Conservation (phyloP, 495 filamentous ascomycete species). For the Aspergillus ostianus region DNA sequence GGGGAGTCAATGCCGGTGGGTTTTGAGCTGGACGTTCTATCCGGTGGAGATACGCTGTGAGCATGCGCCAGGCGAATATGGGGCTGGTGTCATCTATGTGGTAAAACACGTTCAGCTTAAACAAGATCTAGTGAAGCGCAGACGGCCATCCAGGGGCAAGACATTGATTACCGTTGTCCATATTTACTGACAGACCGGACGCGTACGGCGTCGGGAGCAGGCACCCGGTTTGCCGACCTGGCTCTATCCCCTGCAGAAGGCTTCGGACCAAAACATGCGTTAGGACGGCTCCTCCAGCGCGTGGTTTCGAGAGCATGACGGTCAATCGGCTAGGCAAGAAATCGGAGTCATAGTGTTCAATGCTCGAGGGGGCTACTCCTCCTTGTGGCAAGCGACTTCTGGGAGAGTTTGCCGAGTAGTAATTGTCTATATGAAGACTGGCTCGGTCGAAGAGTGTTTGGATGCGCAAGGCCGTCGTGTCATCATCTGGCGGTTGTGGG, state of each 20-base stretch:
- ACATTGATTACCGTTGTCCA: neutral
- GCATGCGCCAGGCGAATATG: constrained; percentile 29
- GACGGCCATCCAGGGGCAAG: neutral
- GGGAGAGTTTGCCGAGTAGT: constrained; percentile 17
- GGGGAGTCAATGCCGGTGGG: neutral
- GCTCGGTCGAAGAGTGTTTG: constrained; percentile 29
- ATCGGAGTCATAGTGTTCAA: constrained; percentile 20
- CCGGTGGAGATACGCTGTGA: constrained; percentile 20
- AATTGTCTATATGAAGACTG: constrained; percentile 31
- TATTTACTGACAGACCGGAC: neutral
- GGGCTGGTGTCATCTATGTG: constrained; percentile 10
- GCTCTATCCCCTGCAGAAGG: constrained; percentile 20
- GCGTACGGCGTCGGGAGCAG: constrained; percentile 21
- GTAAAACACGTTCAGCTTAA: neutral
- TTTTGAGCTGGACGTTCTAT: neutral
- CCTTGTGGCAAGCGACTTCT: constrained; percentile 3
- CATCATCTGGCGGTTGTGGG: constrained; percentile 28
- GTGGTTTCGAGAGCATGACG: constrained; percentile 14
- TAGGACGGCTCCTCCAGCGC: constrained; percentile 18
- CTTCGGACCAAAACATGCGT: constrained; percentile 20
- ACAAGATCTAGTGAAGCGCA: too few relatives aligned
- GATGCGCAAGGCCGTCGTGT: constrained; percentile 13
- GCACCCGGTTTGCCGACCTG: constrained; percentile 5
- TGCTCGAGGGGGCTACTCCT: neutral
- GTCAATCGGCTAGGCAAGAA: constrained; percentile 13